Evolutionary conservation across 2,329 filamentous ascomycete genomes (phyloP), one percentile per base, ranked within the genome.

Genomic region (Metarhizium rileyi): DNA sequence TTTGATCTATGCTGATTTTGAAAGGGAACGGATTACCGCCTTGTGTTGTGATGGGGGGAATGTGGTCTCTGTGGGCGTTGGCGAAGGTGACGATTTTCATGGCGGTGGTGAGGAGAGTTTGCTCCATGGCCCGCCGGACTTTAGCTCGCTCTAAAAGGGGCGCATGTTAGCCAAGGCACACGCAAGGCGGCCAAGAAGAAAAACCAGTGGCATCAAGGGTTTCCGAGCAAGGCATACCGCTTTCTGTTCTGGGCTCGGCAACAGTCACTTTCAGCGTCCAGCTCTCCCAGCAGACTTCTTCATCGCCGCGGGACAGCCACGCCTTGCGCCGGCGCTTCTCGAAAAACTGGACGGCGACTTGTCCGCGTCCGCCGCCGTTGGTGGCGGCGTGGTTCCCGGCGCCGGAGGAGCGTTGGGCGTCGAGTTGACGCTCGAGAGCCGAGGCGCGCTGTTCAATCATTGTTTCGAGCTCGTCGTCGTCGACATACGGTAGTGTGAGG

Each of bases 221-320:
- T n/a, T n/a, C n/a, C n/a, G n/a, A n/a, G 26, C 44, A 41, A 63
- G 26, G 26, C 83, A 59, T 71, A 94, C 89, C 90, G 56, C 82
- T 87, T 62, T 97, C 91, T 10, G 88, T 95, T 61, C 86, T 76
- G 27, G 91, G 90, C 59, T 89, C 90, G 9, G 90, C 88, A 49
- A 96, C 82, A n/a, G 90, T 94, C 46, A 97, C 87, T 67, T 94
- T 88, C 57, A 98, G 71, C 42, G 87, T 89, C 93, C 93, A 98
- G 62, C 82, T 83, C 74, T 97, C 93, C 93, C 93, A 98, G 66
- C 90, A 95, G 18, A 96, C 83, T 66, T 96, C 90, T 65, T 97
- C 90, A 57, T 96, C 91, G 23, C 81, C 85, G 60, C 68, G 78
- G 71, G 90, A 85, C 67, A 87, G 84, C 65, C 87, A 90, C 2